phyloP scores from a whole-genome alignment of 2,329 filamentous ascomycete species.

The Fusarium tupiense region DNA sequence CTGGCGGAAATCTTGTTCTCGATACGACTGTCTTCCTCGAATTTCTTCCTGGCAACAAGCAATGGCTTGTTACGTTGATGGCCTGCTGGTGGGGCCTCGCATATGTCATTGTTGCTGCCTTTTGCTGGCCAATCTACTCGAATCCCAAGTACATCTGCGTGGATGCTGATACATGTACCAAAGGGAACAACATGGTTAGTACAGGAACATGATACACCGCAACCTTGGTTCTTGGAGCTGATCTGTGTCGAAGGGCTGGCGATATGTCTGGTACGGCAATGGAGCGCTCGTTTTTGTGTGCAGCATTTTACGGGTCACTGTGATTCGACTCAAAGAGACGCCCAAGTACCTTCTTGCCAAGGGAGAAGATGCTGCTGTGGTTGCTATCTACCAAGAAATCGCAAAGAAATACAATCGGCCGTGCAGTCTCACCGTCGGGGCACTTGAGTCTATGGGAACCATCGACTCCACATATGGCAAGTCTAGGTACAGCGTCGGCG shows the following conservation, averaged over 20 bases:
- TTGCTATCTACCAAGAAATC: background rate
- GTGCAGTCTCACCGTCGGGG: background rate
- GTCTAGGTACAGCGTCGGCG: background rate
- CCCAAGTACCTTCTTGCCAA: background rate
- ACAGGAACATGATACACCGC: fast-evolving
- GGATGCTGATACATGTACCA: background rate
- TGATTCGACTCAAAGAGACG: background rate
- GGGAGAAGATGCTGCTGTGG: background rate
- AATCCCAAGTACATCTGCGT: background rate
- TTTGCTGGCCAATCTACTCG: background rate
- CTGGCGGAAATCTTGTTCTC: background rate
- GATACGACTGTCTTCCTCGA: background rate
- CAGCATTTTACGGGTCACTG: background rate
- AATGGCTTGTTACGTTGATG: background rate
- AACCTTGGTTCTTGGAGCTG: fast-evolving
- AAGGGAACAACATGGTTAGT: background rate
- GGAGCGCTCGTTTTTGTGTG: background rate
- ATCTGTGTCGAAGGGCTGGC: background rate
- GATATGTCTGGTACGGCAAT: background rate
- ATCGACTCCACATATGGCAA: background rate
- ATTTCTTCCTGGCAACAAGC: background rate
- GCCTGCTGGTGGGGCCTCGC: background rate
- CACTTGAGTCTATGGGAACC: background rate
- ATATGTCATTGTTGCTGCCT: background rate
- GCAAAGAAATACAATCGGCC: background rate